These are phyloP conservation scores for Colletotrichum agaves DNA, from an alignment of 2,329 filamentous ascomycete genomes.

Conservation along the genomic window DNA sequence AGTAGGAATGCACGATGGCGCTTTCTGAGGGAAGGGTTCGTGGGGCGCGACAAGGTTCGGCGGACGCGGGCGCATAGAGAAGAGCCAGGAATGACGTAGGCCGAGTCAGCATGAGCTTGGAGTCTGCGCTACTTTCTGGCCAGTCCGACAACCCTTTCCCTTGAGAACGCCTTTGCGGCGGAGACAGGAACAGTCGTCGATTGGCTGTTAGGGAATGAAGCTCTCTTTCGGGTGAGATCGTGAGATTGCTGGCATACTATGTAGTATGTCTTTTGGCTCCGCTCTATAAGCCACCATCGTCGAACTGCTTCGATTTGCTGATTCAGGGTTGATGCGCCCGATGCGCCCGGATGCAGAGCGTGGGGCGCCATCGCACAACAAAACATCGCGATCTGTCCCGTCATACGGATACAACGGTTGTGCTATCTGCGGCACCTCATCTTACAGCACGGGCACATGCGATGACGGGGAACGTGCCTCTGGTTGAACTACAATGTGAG, in stretches of 20 bases:
- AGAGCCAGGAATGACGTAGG: conserved; percentile 25
- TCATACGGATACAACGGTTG: too few species aligned
- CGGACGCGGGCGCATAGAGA: conserved; percentile 15
- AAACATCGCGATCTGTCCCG: too few species aligned
- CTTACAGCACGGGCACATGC: neutral
- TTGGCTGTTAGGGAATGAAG: neutral
- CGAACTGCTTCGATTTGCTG: neutral
- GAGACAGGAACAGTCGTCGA: conserved; percentile 6
- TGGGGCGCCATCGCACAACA: neutral
- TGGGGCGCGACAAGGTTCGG: conserved; percentile 9
- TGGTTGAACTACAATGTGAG: neutral
- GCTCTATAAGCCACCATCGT: neutral
- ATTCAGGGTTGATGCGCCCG: conserved; percentile 14
- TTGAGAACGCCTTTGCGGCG: conserved; percentile 7
- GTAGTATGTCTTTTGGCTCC: neutral
- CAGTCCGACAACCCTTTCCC: conserved; percentile 28
- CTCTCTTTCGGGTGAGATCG: neutral
- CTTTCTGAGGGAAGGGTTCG: conserved; percentile 18
- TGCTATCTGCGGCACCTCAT: neutral
- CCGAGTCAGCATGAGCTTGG: conserved; percentile 9
- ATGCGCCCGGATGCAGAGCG: neutral
- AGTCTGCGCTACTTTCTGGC: conserved; percentile 7
- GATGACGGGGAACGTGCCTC: conserved; percentile 22
- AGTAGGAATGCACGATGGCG: neutral
- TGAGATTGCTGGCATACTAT: conserved; percentile 22